These are phyloP conservation scores for Lumnitzera littorea DNA, from an alignment of 345 rosid species.

Conservation along the genomic window DNA sequence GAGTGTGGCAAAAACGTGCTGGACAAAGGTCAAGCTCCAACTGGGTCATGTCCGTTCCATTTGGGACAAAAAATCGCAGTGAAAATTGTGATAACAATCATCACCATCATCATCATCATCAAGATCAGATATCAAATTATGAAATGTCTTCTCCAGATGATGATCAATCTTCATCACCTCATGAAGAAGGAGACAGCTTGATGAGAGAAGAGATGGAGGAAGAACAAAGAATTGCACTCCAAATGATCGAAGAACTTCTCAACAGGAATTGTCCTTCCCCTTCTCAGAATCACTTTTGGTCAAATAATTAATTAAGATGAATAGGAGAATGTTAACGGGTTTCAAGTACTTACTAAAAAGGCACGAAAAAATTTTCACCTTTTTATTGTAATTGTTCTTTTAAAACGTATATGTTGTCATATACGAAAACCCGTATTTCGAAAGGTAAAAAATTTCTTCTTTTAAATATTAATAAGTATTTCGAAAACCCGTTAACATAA, in stretches of 20 bases:
- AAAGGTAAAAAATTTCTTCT: too few species aligned
- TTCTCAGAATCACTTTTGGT: not conserved
- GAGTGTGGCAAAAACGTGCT: slow-evolving; percentile 52
- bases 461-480: too few species aligned
- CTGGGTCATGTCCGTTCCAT: slow-evolving; percentile 49
- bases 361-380: too few species aligned
- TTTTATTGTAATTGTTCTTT: too few species aligned
- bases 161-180: not conserved
- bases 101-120: not conserved
- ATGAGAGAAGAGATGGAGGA: slow-evolving; percentile 18
- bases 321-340: too few species aligned
- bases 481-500: too few species aligned
- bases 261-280: slow-evolving; percentile 43
- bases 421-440: too few species aligned
- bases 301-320: too few species aligned
- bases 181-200: not conserved
- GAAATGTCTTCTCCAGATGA: too few species aligned
- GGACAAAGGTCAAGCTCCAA: slow-evolving; percentile 36
- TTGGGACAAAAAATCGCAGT: slow-evolving; percentile 16
- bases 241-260: slow-evolving; percentile 89
- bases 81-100: not conserved
- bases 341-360: too few species aligned
- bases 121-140: not conserved
- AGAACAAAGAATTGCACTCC: slow-evolving; percentile 60
- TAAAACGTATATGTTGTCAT: too few species aligned